Evolutionary conservation across 495 filamentous ascomycete species (phyloP), one percentile per base, ranked within the genome.

Genomic region (Endocarpon pusillum): DNA sequence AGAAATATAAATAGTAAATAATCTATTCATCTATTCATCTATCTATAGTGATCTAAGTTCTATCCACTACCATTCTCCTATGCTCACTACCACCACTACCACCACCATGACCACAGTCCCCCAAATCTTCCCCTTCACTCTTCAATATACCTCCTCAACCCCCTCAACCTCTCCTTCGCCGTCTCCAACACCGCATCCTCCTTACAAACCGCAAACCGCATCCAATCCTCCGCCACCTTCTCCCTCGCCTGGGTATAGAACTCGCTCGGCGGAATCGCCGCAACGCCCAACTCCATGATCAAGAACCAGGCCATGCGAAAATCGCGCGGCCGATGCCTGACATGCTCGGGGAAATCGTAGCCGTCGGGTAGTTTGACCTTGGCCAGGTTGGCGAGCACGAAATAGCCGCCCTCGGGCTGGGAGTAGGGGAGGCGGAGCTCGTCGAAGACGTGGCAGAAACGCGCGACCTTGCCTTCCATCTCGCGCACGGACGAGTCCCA

Each of bases 141-240:
- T 27, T 40, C 39, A 37, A 78, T 83, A 48, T 78, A 92, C 59
- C 78, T 77, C 67, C 75, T 93, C 64, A 97, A 48, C 14, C 75
- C 83, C 39, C 84, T 66, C 43, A 97, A 52, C 45, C 85, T 64
- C 54, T 91, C 81, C 66, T 94, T 93, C 2, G 89, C 89, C 27
- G 64, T 71, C 56, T 93, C 85, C 7, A 97, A 55, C 9, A 97
- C 71, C 22, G 82, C 68, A 49, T 97, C 86, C 16, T 91, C 67
- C 68, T 97, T 97, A 58, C 89, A 97, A 7, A 97, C 87, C 2
- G 89, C 89, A 57, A 97, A 97, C 24, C 89, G 62, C 42, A 97
- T 59, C 52, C 86, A 97, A 48, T 94, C 78, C 66, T 93, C 81
- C 3, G 75, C 89, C 44, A 93, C 75, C 39, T 79, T 70, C 20